phyloP scores from a whole-genome alignment of 352 stramenopile species.

The Phytopythium litorale region DNA sequence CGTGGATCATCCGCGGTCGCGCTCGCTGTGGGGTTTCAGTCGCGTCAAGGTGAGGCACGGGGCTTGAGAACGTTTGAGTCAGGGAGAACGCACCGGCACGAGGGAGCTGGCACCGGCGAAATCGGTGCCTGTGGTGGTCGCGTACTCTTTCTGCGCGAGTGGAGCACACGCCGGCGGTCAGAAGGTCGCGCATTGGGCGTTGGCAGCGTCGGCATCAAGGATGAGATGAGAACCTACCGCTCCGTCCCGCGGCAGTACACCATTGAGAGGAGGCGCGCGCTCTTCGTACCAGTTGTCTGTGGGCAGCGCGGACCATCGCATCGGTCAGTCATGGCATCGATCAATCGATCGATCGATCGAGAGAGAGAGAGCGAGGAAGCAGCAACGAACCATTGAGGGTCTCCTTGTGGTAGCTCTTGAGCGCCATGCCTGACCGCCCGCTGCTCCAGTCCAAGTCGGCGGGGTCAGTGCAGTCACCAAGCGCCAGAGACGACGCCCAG shows the following conservation, averaged over 20 bases:
- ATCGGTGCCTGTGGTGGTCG: constrained; percentile 49
- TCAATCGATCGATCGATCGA: too few species aligned
- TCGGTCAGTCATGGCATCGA: not conserved
- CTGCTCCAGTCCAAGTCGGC: not conserved
- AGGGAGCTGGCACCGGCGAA: constrained; percentile 35
- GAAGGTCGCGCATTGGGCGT: not conserved
- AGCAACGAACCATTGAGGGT: constrained; percentile 53
- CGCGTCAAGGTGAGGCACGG: not conserved
- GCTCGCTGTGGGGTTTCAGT: constrained; percentile 19
- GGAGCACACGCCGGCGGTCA: not conserved
- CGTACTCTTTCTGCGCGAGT: constrained; percentile 51
- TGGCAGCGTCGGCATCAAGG: not conserved
- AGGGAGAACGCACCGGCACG: constrained; percentile 20
- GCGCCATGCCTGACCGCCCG: constrained; percentile 32
- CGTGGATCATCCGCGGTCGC: constrained; percentile 52
- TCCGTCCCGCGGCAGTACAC: constrained; percentile 59
- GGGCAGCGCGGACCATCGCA: not conserved
- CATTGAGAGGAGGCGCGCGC: constrained; percentile 49
- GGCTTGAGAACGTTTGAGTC: not conserved
- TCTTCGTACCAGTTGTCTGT: constrained; percentile 87
- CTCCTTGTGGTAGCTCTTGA: constrained; percentile 80
- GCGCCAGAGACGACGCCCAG: not conserved
- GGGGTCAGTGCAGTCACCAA: not conserved
- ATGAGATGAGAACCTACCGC: constrained; percentile 19
- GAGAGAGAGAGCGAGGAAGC: not conserved